Evolutionary conservation across 768 basidiomycete genomes (phyloP), one percentile per base, ranked within the genome.

Genomic region (Stropharia rugosoannulata): DNA sequence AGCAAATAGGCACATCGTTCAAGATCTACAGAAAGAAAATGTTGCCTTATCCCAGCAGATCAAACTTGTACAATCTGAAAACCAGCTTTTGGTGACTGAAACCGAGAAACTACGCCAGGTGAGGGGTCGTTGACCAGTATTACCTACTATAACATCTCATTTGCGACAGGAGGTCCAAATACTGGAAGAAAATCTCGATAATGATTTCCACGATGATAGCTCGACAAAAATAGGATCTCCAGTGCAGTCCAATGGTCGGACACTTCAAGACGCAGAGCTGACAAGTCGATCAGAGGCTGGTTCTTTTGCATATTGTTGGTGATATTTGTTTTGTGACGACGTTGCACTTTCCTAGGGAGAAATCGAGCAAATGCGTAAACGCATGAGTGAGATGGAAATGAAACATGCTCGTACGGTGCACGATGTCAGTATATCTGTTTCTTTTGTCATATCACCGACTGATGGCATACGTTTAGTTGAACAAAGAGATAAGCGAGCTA

Each of bases 401-500:
- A 92, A 90, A 75, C 84, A 77, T 61, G 85, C 87, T 32, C 80
- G 89, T 42, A 76, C 78, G 13, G 78, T 80, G 10, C 86, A 89
- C 62, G 86, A 88, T 64, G 89, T 87, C 68, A 41, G 83, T 73
- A 10, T n/a, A 19, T 48, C 36, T 49, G 16, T 15, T 38, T 29
- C 54, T 15, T 38, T n/a, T 29, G 18, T 45, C 18, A 29, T 13
- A 19, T 2, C 35, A 11, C 43, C 59, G 43, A n/a, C 51, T 45
- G 55, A 42, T 58, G 15, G 36, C 48, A 9, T 42, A 19, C 58
- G 40, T 61, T 25, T 12, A 95, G 92, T 80, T 95, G 57, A 89
- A 92, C 71, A 90, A 93, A 64, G 94, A 98, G 73, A 89, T 98
- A 49, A 84, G 87, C 51, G 95, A 98, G 67, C 80, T 98, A 16